Base-by-base conservation (phyloP, 345 rosid species). In the Lepidium aucheri region DNA sequence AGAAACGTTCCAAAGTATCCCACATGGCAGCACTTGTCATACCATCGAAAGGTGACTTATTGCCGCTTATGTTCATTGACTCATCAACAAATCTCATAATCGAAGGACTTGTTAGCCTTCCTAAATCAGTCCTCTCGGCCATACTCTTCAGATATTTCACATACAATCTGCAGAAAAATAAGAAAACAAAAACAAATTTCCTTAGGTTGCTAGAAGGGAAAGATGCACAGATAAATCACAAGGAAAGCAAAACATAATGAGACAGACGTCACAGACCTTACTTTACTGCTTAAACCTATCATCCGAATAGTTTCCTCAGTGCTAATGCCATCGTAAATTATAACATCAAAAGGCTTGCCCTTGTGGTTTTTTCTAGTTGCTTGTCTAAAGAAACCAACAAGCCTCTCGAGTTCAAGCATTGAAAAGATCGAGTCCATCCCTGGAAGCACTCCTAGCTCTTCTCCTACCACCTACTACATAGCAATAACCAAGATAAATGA, bases 381-480 rank as follows among this genome's bases (percentile, higher is more conserved):
- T 68, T 73, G 81, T 64, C 81, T 75, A 32, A 81, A 63, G 70
- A 86, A 82, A 43, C 88, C 82, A 22, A 80, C 78, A 65, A 79
- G 82, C 80, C 85, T 76, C 69, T 74, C 87, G 12, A 85, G 80
- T 33, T 74, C 84, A 26, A 86, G 74, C 65, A 73, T 79, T 30
- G 93, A 83, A 63, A 86, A 82, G 40, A 87, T 79, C 2, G 95
- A 83, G 68, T 89, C 98, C 93, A 92, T 89, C 72, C 97, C 97
- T 53, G 95, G 98, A 75, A 93, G 97, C 74, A 93, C 88, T 28
- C 95, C 96, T 32, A 92, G 88, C 84, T 92, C 98, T 85, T 89
- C 91, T 70, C 94, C 98, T 46, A 89, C 98, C 60, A 92, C 86
- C 98, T 92, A 79, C 68, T 55, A 76, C 60, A 61, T 24, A 26